Base-by-base conservation (phyloP, 116 monocot species). In the Zostera marina region DNA sequence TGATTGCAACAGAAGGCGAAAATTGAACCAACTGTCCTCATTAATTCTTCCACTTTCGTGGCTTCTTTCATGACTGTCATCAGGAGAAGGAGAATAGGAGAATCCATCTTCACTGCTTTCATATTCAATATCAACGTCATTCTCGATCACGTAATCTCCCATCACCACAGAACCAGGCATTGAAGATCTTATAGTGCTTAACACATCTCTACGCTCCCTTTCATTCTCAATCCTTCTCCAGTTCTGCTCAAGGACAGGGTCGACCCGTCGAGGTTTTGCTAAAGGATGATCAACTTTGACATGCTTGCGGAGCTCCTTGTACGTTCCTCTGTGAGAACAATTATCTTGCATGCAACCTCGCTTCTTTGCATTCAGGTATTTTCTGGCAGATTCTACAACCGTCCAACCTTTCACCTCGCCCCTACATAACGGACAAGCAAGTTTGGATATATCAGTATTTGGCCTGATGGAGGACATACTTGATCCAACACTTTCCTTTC, bases 381-480 rank as follows among this genome's bases (percentile, higher is more conserved):
- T 41, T 9, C 93, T 66, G 5, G 88, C 93, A 13, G 84, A 75
- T 25, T 84, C 84, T 44, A 94, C 88, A 66, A 94, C 88, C 0
- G 88, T 94, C 81, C 81, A 94, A 22, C 93, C 93, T 52, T 88
- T 94, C 54, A 94, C 84, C 58, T 77, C 74, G n/a, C 93, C 88
- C 19, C 93, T 83, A 17, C 93, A 94, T 0, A 88, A 73, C 42
- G 93, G 93, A 68, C 93, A 94, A 2, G 75, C 63, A 19, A 93
- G 76, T 71, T 93, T 81, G 6, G 62, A 56, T 4, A 49, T 60
- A 52, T 68, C 76, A n/a, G 77, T 52, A 39, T 74, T 74, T 7
- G 74, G 67, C 4, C 52, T 39, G 11, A 26, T 24, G 7, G 67
- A 3, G 21, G 57, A 8, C 5, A 13, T n/a, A 10, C 16, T 23